Evolutionary conservation across 1,139 yeast genomes (phyloP).

Genomic region (Saccharomyces hybrid): DNA sequence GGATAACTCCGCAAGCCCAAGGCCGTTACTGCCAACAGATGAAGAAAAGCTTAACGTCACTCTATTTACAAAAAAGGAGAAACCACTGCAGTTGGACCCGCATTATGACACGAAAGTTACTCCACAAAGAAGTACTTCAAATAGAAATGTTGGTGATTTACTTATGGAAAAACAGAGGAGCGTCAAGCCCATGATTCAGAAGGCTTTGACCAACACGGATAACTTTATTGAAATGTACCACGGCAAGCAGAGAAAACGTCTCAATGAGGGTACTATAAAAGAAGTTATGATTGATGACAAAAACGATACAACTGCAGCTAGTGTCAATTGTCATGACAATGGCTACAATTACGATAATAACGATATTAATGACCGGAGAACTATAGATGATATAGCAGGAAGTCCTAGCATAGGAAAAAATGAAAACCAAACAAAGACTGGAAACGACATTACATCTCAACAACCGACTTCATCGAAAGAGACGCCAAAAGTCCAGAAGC

Average conservation of each 20-base stretch:
- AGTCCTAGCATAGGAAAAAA: background rate
- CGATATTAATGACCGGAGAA: conserved; percentile 37
- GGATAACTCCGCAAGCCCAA: conserved; percentile 4
- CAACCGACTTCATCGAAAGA: conserved; percentile 34
- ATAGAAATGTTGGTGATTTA: conserved; percentile 14
- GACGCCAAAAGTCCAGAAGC: too few species aligned
- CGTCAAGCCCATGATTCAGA: conserved; percentile 11
- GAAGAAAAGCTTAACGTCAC: conserved; percentile 13
- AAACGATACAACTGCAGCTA: background rate
- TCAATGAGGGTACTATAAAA: conserved; percentile 5
- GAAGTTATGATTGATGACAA: conserved; percentile 14
- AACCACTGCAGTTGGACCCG: background rate
- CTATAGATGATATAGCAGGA: background rate
- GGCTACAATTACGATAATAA: conserved; percentile 43
- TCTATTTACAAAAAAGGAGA: conserved; percentile 1
- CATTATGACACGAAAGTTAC: conserved; percentile 3
- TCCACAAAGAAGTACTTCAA: conserved; percentile 14
- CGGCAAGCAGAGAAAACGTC: conserved; percentile 3
- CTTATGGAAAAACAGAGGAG: conserved; percentile 3
- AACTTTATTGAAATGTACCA: conserved; percentile 22
- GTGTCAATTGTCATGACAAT: conserved; percentile 9
- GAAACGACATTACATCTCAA: conserved; percentile 30
- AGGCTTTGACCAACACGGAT: conserved; percentile 24
- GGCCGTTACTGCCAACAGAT: conserved; percentile 24
- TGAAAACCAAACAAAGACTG: conserved; percentile 11